Conservation (phyloP, 495 filamentous ascomycete species). For the Neurospora hispaniola region DNA sequence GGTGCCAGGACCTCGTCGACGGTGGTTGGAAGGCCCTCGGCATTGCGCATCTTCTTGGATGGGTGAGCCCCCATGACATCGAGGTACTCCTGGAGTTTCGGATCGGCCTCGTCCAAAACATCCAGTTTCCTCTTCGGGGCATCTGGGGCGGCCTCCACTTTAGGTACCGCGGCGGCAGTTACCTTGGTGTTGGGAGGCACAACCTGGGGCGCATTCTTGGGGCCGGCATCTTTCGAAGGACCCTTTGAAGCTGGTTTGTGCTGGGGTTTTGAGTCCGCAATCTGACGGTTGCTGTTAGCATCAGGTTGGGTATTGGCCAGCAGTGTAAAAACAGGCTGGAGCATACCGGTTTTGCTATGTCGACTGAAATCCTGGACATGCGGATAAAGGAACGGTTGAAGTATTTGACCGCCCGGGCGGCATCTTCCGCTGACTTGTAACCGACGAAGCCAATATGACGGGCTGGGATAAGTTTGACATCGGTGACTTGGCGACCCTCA, state of each 20-base stretch:
- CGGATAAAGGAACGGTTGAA: constrained; percentile 92
- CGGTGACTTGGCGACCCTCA: constrained; percentile 65
- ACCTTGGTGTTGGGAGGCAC: constrained; percentile 6
- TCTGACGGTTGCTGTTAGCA: constrained; percentile 7
- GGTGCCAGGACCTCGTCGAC: constrained; percentile 13
- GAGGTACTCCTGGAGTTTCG: constrained; percentile 79
- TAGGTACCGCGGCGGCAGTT: constrained; percentile 5
- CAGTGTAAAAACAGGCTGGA: background rate
- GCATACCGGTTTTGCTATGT: constrained; percentile 77
- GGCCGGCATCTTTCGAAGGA: constrained; percentile 1
- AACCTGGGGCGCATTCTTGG: constrained; percentile 3
- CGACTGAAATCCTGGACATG: constrained; percentile 90
- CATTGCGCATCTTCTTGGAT: constrained; percentile 18
- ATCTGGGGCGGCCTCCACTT: constrained; percentile 9
- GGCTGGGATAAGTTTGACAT: constrained; percentile 78
- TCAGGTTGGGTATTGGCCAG: background rate
- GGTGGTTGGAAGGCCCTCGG: constrained; percentile 10
- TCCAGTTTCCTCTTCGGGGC: constrained; percentile 44
- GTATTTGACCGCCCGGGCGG: constrained; percentile 73
- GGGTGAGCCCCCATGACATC: constrained; percentile 54
- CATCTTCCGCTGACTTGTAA: constrained; percentile 74
- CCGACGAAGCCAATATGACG: constrained; percentile 93
- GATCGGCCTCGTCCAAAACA: constrained; percentile 44
- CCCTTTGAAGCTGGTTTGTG: constrained; percentile 7
- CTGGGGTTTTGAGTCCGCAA: constrained; percentile 13